Conservation (phyloP, 2,329 filamentous ascomycete species). For the Colletotrichum sp. region DNA sequence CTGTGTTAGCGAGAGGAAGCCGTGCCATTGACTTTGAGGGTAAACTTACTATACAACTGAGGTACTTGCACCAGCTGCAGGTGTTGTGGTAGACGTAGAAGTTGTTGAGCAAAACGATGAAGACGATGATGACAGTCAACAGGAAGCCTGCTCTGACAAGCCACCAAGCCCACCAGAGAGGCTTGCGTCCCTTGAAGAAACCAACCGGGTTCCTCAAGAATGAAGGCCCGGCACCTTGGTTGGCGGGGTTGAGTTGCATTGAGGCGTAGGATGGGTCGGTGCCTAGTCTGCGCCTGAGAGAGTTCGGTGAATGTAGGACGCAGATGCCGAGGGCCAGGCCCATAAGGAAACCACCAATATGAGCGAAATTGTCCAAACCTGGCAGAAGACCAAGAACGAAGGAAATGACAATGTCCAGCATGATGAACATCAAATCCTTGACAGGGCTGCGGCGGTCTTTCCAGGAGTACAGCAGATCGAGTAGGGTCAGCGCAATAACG, state of each 20-base stretch:
- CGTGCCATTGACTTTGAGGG: no score
- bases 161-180: conserved; percentile 99
- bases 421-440: conserved; percentile 86
- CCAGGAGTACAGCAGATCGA: conserved; percentile 96
- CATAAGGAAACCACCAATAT: conserved; percentile 96
- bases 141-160: conserved; percentile 79
- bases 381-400: conserved; percentile 93
- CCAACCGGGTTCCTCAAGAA: conserved; percentile 69
- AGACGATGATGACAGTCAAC: conserved; percentile 80
- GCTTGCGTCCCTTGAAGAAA: conserved; percentile 92
- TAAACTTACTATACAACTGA: conserved; percentile 85
- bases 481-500: conserved; percentile 83
- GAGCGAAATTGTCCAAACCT: conserved; percentile 94
- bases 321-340: conserved; percentile 86
- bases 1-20: conserved; percentile 25
- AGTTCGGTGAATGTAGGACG: conserved; percentile 85
- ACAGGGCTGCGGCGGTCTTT: conserved; percentile 75
- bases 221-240: conserved; percentile 50
- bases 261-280: conserved; percentile 72
- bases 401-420: conserved; percentile 84
- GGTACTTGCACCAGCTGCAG: conserved; percentile 93
- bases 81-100: conserved; percentile 82
- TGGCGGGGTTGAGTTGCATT: conserved; percentile 57
- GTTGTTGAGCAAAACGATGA: conserved; percentile 86
- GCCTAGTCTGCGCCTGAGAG: conserved; percentile 76